Percentiles rank a stretch among this genome's conserved stretches.
Conservation (phyloP, 768 basidiomycete genomes). For the Saitozyma podzolica region DNA sequence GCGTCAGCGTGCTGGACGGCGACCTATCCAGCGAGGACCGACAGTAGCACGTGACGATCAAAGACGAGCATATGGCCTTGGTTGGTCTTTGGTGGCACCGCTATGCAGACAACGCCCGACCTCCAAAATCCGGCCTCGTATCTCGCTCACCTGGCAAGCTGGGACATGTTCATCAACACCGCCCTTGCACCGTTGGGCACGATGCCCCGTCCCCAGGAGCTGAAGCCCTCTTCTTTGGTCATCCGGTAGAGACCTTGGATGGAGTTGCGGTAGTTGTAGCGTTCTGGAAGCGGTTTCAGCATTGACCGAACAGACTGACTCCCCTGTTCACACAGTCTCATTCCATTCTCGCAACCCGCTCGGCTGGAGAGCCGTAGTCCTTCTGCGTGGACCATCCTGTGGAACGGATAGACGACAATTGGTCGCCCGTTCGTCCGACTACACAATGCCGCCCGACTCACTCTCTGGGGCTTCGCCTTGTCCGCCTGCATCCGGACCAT, state of each 20-base stretch:
- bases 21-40: background rate
- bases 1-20: background rate
- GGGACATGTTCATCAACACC: slow-evolving; percentile 85
- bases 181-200: slow-evolving; percentile 84
- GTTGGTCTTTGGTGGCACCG: too few relatives aligned
- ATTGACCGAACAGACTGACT: background rate
- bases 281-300: slow-evolving; percentile 54
- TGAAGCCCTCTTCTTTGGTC: slow-evolving; percentile 79
- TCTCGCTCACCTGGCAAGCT: slow-evolving; percentile 73
- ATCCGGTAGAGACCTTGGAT: slow-evolving; percentile 88
- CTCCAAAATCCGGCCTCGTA: too few relatives aligned
- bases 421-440: too few relatives aligned
- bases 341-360: too few relatives aligned
- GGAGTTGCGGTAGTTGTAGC: slow-evolving; percentile 86
- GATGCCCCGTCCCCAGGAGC: slow-evolving; percentile 72
- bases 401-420: too few relatives aligned
- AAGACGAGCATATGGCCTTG: too few relatives aligned
- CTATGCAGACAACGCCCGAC: too few relatives aligned
- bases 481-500: slow-evolving; percentile 84
- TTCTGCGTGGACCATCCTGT: too few relatives aligned
- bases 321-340: background rate
- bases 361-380: too few relatives aligned
- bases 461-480: slow-evolving; percentile 79
- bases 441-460: slow-evolving; percentile 23
- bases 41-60: background rate